These are phyloP conservation scores for Aureobasidium sp. DNA, from an alignment of 2,329 filamentous ascomycete species.

Conservation along the genomic window DNA sequence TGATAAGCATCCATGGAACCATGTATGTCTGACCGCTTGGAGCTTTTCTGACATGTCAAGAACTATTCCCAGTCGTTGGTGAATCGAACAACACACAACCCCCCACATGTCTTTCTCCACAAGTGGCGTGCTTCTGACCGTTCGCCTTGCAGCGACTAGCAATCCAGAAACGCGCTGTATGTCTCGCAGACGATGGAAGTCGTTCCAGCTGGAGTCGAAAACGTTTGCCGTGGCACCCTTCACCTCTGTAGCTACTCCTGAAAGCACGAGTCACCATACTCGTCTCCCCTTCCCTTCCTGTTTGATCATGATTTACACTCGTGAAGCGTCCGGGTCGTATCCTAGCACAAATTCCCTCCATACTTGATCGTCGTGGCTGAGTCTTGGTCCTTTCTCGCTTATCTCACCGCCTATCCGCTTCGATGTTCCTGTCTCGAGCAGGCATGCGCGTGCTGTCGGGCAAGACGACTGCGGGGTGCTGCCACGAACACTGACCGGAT, in stretches of 20 bases:
- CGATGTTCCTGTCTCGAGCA: neutral
- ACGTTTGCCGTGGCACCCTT: neutral
- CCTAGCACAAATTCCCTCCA: conserved; percentile 8
- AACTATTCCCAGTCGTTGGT: neutral
- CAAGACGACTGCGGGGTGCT: conserved; percentile 10
- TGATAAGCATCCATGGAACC: neutral
- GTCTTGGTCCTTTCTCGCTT: neutral
- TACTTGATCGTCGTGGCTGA: neutral
- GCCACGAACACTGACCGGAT: neutral
- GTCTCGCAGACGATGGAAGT: neutral
- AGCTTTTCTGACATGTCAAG: neutral
- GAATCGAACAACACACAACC: neutral
- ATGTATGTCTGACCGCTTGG: neutral
- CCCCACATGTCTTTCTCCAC: neutral
- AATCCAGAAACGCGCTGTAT: neutral
- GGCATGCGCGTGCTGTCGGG: neutral
- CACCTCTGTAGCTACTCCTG: neutral
- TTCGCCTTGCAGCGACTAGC: neutral
- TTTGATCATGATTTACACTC: neutral
- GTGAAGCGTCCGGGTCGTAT: neutral
- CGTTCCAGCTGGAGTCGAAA: neutral
- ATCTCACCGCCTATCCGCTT: neutral
- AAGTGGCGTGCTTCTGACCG: neutral
- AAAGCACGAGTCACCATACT: neutral
- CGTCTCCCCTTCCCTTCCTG: too few species aligned